Evolutionary conservation across 371 early-diverging fungal genomes (phyloP), one percentile per base, ranked within the genome.

Genomic region (Antonospora locustae): DNA sequence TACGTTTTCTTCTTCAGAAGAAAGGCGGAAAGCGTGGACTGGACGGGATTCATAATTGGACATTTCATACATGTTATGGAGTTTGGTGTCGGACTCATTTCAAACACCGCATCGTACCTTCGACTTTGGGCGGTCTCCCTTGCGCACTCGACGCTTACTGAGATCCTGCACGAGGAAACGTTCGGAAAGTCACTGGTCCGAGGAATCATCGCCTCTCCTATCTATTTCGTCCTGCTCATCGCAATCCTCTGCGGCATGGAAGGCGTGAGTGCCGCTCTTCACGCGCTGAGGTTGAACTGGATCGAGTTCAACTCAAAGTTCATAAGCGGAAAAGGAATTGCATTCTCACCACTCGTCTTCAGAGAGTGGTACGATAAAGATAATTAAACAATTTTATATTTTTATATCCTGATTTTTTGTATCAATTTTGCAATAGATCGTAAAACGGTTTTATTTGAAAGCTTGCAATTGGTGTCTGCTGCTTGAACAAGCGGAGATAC

Each of bases 271-370:
- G 90, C 95, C 1, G 92, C 91, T 76, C 76, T 98, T 66, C 96
- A 98, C 75, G 94, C 96, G 0, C 79, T 95, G 28, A 86, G 99
- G 81, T 79, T 98, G 55, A 92, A 93, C 76, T 98, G 99, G 93
- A 90, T 98, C 46, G 98, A 98, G 77, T 98, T 98, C 76, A 86
- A 93, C 71, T 81, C 81, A 74, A 98, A 95, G 77, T 95, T 96
- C 72, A 96, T 91, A 69, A 78, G 77, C 44, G 90, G 88, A 23
- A 76, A 77, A 1, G 92, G 92, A 34, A 70, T 71, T 49, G 70
- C 78, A 64, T 91, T 89, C 72, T 78, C 75, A 55, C 90, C 92
- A 2, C 84, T 91, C 27, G 44, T 53, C n/a, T 73, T 73, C 38
- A 63, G 57, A 28, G 12, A 58, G 24, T 23, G 17, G 17, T 17